Evolutionary conservation across 495 filamentous ascomycete species (phyloP).

Genomic region (Zalerion maritima): DNA sequence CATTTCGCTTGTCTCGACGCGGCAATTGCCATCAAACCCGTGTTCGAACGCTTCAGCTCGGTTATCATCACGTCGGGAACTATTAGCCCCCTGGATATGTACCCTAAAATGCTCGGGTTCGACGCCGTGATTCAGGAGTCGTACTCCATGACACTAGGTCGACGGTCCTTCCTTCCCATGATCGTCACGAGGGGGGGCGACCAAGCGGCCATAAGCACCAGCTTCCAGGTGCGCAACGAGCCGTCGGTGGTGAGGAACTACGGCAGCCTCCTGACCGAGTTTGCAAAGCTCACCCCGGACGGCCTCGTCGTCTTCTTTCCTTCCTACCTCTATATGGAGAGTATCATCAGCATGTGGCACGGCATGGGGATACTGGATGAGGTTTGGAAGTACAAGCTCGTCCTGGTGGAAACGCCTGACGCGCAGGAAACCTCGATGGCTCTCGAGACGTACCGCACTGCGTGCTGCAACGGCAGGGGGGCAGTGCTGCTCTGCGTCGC

Average conservation of each 20-base stretch:
- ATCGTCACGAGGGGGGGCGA: slow-evolving; percentile 92
- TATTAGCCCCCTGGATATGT: slow-evolving; percentile 95
- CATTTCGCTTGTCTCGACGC: slow-evolving; percentile 97
- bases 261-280: slow-evolving; percentile 81
- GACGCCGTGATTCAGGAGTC: slow-evolving; percentile 85
- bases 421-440: slow-evolving; percentile 92
- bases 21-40: slow-evolving; percentile 94
- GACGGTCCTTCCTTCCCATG: slow-evolving; percentile 93
- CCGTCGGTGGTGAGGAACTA: slow-evolving; percentile 91
- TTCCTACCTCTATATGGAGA: slow-evolving; percentile 98
- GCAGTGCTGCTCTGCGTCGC: slow-evolving; percentile 89
- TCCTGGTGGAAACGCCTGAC: slow-evolving; percentile 95
- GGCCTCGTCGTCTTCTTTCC: slow-evolving; percentile 99
- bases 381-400: slow-evolving; percentile 98
- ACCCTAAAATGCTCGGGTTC: slow-evolving; percentile 96
- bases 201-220: slow-evolving; percentile 77
- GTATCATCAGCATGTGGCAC: slow-evolving; percentile 97
- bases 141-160: slow-evolving; percentile 89
- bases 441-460: slow-evolving; percentile 90
- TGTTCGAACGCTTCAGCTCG: slow-evolving; percentile 92
- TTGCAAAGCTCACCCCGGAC: slow-evolving; percentile 86
- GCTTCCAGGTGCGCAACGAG: slow-evolving; percentile 90
- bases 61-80: slow-evolving; percentile 98
- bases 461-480: slow-evolving; percentile 91
- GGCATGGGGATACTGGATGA: slow-evolving; percentile 93